Base-by-base conservation (phyloP, 176 grass and related monocot genomes). In the Elaeis guineensis region DNA sequence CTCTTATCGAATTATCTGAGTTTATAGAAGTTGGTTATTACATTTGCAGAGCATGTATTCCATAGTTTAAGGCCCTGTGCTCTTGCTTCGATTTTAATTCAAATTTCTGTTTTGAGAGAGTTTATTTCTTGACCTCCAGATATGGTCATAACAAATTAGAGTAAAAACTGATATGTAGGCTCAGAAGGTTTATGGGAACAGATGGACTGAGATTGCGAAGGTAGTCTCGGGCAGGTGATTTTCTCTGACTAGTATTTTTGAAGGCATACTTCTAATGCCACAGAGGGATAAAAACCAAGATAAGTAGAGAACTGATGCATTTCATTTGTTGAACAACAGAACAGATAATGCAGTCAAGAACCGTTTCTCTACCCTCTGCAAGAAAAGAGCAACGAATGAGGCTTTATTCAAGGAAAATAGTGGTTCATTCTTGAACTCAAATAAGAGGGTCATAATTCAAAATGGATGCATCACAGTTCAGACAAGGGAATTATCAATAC, bases 171-270 rank as follows among this genome's bases (percentile, higher is more conserved):
- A 59, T 66, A 44, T 79, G 52, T 77, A 92, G 94, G 88, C 88
- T 64, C 94, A 98, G 73, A 98, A 89, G 72, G 61, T 86, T 78
- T 74, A 92, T 39, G 93, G 93, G 44, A 98, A 98, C 66, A 89
- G 67, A 78, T 92, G 84, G 93, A 98, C 93, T 74, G 93, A 98
- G 71, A 98, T 98, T 58, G 88, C 87, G n/a, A 98, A 98, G 55
- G 84, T 98, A 53, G 87, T 98, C 12, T 80, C 93, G 7, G 87
- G 93, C 69, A 98, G 93, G 93, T 98, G 74, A 17, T 80, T 62
- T 51, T 67, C 58, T 82, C 56, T 39, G 22, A 67, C 25, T 73
- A 59, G 19, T 28, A 29, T 28, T 26, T 54, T 39, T 54, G 66
- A 49, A 61, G 24, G 6, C 35, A 44, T 44, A 44, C 35, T 12